Conservation (phyloP, 2,329 filamentous ascomycete genomes). For the Mollisiaceae sp. region DNA sequence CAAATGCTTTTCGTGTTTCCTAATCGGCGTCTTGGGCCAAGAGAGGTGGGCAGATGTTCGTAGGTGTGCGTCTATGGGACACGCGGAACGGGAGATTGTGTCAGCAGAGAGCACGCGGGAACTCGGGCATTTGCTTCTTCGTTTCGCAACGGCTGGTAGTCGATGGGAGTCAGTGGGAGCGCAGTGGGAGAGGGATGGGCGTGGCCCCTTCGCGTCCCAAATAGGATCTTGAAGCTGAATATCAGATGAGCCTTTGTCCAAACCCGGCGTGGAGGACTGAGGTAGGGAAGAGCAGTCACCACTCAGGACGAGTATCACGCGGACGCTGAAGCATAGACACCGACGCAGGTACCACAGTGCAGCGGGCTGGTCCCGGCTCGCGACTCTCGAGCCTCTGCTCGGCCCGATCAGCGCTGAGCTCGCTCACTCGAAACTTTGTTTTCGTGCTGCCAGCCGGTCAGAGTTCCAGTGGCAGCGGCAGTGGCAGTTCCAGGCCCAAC, state of each 20-base stretch:
- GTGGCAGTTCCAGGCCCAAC: not conserved
- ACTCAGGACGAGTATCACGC: not conserved
- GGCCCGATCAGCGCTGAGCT: not conserved
- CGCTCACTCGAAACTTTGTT: constrained; percentile 22
- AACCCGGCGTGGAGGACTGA: not conserved
- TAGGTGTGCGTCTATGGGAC: constrained; percentile 19
- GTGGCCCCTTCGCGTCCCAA: not conserved
- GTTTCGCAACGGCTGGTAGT: constrained; percentile 15
- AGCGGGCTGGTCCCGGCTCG: constrained; percentile 4
- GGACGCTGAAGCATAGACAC: not conserved
- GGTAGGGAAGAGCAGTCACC: not conserved
- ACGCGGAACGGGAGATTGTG: constrained; percentile 22
- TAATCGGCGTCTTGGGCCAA: not conserved
- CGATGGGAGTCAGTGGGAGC: not conserved
- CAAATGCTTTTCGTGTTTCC: not conserved
- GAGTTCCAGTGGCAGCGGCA: not conserved
- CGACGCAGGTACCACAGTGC: constrained; percentile 13
- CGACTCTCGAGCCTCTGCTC: constrained; percentile 1
- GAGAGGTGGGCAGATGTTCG: not conserved
- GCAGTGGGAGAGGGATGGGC: not conserved
- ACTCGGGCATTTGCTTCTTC: constrained; percentile 21
- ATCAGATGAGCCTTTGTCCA: not conserved
- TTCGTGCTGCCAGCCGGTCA: constrained; percentile 1
- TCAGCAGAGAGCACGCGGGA: constrained; percentile 13
- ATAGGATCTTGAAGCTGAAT: not conserved